phyloP scores from a whole-genome alignment of 75 land plant genomes.

The Pinus albicaulis region DNA sequence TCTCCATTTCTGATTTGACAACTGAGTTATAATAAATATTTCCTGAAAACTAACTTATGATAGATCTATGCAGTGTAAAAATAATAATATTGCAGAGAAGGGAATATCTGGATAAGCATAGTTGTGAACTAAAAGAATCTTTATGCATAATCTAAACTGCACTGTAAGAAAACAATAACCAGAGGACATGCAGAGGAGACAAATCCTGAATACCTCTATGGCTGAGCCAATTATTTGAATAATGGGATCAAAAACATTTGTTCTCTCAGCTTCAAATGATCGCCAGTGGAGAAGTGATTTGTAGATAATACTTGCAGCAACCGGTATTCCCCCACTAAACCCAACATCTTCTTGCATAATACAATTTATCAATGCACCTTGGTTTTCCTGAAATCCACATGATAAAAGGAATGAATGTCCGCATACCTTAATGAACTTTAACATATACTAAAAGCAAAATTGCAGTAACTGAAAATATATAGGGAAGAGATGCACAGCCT shows the following conservation, averaged over 20 bases:
- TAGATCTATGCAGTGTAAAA: too few relatives aligned
- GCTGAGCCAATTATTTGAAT: slow-evolving; percentile 81
- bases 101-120: too few relatives aligned
- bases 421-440: slow-evolving; percentile 20
- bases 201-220: slow-evolving; percentile 48
- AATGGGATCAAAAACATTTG: slow-evolving; percentile 87
- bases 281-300: slow-evolving; percentile 91
- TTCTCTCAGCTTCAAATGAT: slow-evolving; percentile 91
- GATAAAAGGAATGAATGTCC: background rate
- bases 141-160: too few relatives aligned
- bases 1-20: too few relatives aligned
- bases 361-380: slow-evolving; percentile 78
- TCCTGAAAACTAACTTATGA: too few relatives aligned
- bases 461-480: background rate
- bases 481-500: background rate
- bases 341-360: slow-evolving; percentile 79
- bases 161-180: background rate
- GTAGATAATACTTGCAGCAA: slow-evolving; percentile 83
- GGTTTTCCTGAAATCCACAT: slow-evolving; percentile 63
- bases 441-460: background rate
- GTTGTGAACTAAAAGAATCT: too few relatives aligned
- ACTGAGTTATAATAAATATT: too few relatives aligned
- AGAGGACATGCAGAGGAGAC: background rate
- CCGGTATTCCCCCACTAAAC: slow-evolving; percentile 72
- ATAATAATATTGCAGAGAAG: too few relatives aligned